phyloP scores from a whole-genome alignment of 306 rosid genomes.

The Sicyos baderoa region DNA sequence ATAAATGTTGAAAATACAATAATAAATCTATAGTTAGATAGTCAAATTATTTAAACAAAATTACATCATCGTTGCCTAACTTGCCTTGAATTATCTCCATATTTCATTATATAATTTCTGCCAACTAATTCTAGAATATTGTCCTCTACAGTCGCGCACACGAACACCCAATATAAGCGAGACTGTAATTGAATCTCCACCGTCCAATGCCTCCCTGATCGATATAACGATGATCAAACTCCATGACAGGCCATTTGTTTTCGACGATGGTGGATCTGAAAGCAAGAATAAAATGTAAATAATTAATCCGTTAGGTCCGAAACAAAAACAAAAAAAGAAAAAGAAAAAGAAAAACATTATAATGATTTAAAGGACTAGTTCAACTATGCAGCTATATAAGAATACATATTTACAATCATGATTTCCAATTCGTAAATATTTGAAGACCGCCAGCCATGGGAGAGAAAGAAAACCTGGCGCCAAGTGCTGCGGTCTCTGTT shows the following conservation, averaged over 20 bases:
- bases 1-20: no score
- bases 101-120: neutral
- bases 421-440: neutral
- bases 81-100: neutral
- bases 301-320: slow-evolving; percentile 16
- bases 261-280: slow-evolving; percentile 16
- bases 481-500: slow-evolving; percentile 6
- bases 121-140: neutral
- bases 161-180: neutral
- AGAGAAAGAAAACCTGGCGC: slow-evolving; percentile 25
- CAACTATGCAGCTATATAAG: neutral
- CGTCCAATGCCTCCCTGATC: neutral
- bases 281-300: neutral
- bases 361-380: no score
- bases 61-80: neutral
- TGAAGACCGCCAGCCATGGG: slow-evolving; percentile 28
- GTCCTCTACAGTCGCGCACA: neutral
- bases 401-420: no score
- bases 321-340: slow-evolving; percentile 3
- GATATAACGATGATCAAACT: neutral
- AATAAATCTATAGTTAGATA: neutral
- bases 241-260: neutral
- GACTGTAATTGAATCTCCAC: neutral
- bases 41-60: neutral
- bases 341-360: no score